Percentiles rank a stretch among this genome's conserved stretches.
These are phyloP conservation scores for Pseudogymnoascus sp. DNA, from an alignment of 2,329 filamentous ascomycete species.

Conservation along the genomic window DNA sequence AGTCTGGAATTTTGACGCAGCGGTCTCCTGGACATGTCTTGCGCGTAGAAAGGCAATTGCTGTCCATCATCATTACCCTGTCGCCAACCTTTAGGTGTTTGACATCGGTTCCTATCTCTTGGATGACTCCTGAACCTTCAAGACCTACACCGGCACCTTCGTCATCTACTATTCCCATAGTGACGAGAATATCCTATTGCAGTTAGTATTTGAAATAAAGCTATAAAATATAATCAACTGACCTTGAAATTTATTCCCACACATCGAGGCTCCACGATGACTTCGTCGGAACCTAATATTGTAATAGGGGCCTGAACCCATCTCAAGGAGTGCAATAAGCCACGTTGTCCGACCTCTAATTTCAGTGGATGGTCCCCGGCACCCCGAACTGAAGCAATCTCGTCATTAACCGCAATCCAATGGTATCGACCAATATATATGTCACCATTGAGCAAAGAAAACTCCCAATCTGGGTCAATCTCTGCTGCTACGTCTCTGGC, in stretches of 20 bases:
- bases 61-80: constrained; percentile 14
- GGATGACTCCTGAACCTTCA: constrained; percentile 14
- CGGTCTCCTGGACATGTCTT: constrained; percentile 5
- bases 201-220: background rate
- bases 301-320: constrained; percentile 13
- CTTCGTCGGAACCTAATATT: constrained; percentile 4
- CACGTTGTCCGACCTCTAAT: constrained; percentile 15
- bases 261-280: constrained; percentile 12
- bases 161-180: constrained; percentile 18
- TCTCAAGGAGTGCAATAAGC: constrained; percentile 14
- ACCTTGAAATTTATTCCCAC: constrained; percentile 21
- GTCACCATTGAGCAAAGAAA: constrained; percentile 17
- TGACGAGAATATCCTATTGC: constrained; percentile 14
- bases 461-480: constrained; percentile 24
- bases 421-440: constrained; percentile 22
- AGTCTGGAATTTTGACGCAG: constrained; percentile 29
- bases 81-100: constrained; percentile 19
- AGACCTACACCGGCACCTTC: constrained; percentile 26
- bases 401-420: constrained; percentile 13
- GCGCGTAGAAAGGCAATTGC: constrained; percentile 12
- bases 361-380: background rate
- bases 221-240: background rate
- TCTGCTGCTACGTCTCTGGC: background rate
- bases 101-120: constrained; percentile 20
- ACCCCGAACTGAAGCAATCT: constrained; percentile 6